Conservation (phyloP, 192 early-diverging fungal genomes). For the Gigaspora rosea region DNA sequence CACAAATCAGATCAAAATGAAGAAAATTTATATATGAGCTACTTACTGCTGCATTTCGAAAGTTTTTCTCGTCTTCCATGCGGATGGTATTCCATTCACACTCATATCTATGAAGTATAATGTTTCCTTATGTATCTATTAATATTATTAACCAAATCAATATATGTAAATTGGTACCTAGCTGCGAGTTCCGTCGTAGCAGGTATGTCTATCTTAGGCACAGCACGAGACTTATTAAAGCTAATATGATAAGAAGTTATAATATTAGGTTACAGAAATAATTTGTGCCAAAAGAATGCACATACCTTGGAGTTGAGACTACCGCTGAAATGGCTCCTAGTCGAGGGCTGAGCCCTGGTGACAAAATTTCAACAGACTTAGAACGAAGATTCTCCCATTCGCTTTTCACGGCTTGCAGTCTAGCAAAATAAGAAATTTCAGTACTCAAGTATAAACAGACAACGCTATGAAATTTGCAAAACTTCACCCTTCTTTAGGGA, state of each 20-base stretch:
- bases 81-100: slow-evolving; percentile 20
- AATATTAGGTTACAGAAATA: neutral
- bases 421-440: too few relatives aligned
- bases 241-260: neutral
- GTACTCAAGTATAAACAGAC: too few relatives aligned
- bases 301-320: neutral
- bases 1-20: neutral
- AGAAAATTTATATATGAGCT: too few relatives aligned
- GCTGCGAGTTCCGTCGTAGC: slow-evolving; percentile 16
- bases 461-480: too few relatives aligned
- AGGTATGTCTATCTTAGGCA: slow-evolving; percentile 3
- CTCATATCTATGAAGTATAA: slow-evolving; percentile 22
- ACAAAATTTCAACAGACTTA: slow-evolving; percentile 16
- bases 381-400: too few relatives aligned
- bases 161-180: neutral
- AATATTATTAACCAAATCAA: neutral
- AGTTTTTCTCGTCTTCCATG: slow-evolving; percentile 18
- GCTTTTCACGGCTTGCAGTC: too few relatives aligned
- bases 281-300: neutral
- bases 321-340: neutral
- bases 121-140: neutral
- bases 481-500: too few relatives aligned
- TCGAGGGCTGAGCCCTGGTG: neutral
- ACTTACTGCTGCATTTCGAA: slow-evolving; percentile 26
- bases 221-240: neutral